phyloP scores from a whole-genome alignment of 164 flowering plant species.

The Cinnamomum chago region DNA sequence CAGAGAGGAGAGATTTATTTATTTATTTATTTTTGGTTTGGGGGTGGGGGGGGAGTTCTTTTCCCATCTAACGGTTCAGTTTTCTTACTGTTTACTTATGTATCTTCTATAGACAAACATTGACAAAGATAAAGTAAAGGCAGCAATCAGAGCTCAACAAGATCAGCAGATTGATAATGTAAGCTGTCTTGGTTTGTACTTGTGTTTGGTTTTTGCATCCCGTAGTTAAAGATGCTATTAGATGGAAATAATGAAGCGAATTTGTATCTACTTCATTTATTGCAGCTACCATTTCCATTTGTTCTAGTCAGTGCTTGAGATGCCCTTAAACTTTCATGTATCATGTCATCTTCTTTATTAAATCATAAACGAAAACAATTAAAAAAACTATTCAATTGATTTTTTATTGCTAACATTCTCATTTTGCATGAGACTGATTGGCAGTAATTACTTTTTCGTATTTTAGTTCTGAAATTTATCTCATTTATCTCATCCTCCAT shows the following conservation, averaged over 20 bases:
- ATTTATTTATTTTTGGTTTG: too few relatives aligned
- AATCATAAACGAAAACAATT: not conserved
- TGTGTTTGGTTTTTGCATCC: not conserved
- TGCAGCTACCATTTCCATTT: not conserved
- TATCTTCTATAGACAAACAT: constrained; percentile 47
- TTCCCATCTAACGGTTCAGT: not conserved
- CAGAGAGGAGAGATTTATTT: too few relatives aligned
- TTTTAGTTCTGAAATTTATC: not conserved
- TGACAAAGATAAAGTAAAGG: constrained; percentile 91
- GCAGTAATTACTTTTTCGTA: too few relatives aligned
- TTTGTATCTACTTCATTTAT: not conserved
- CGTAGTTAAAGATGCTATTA: not conserved
- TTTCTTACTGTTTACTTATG: not conserved
- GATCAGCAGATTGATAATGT: constrained; percentile 96
- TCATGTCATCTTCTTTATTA: too few relatives aligned
- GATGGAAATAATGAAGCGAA: not conserved
- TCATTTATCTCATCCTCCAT: not conserved
- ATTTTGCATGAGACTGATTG: not conserved
- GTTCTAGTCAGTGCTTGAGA: not conserved
- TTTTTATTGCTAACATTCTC: not conserved
- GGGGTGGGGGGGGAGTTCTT: not conserved
- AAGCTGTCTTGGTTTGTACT: constrained; percentile 20
- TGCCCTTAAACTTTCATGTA: not conserved
- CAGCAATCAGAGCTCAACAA: constrained; percentile 97
- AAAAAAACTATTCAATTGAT: not conserved